A percentile compares a stretch with the other conserved stretches of the same genome.
These are phyloP conservation scores for Mucor irregularis DNA, from an alignment of 371 early-diverging fungal species.

Conservation along the genomic window DNA sequence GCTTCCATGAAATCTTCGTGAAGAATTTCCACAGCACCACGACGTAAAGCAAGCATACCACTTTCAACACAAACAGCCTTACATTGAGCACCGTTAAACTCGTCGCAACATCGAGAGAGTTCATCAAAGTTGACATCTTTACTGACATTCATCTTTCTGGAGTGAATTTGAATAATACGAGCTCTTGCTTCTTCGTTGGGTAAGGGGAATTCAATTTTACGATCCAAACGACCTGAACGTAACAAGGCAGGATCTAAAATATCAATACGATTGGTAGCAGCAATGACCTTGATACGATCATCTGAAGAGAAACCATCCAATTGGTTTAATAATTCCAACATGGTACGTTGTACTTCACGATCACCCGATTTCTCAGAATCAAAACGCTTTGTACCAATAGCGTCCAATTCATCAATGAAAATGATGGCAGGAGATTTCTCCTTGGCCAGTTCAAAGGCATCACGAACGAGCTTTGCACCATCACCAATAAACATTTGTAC, in stretches of 20 bases:
- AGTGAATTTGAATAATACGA: conserved; percentile 99
- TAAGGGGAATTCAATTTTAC: conserved; percentile 99
- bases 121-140: conserved; percentile 98
- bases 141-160: conserved; percentile 98
- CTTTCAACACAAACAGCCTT: conserved; percentile 97
- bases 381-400: conserved; percentile 99
- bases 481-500: conserved; percentile 99
- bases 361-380: conserved; percentile 99
- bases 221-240: conserved; percentile 99
- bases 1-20: conserved; percentile 99
- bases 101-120: conserved; percentile 97
- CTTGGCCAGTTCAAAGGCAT: conserved; percentile 98
- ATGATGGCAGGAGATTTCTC: conserved; percentile 99
- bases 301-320: conserved; percentile 98
- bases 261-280: conserved; percentile 99
- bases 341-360: conserved; percentile 99
- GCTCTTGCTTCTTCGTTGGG: conserved; percentile 99
- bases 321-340: conserved; percentile 99
- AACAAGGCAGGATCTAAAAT: conserved; percentile 99
- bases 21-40: conserved; percentile 86
- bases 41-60: conserved; percentile 97
- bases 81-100: conserved; percentile 99
- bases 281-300: conserved; percentile 99
- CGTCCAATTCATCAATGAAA: conserved; percentile 99
- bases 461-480: conserved; percentile 98